Percentiles rank a stretch among this genome's conserved stretches.
Evolutionary conservation across 768 basidiomycete species (phyloP).

Genomic region (Grammothele lineata): DNA sequence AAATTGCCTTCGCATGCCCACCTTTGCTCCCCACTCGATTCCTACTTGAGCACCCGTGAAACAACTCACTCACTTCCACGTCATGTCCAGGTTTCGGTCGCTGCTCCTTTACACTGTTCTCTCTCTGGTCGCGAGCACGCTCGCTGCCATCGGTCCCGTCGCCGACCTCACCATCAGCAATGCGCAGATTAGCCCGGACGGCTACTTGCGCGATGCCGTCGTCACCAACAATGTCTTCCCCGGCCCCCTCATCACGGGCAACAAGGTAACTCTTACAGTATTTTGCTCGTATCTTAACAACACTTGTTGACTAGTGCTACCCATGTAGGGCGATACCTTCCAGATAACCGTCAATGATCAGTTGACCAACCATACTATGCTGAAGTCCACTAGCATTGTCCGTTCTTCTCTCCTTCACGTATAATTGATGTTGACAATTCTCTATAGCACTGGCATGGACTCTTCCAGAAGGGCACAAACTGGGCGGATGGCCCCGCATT

Average conservation of each 20-base stretch:
- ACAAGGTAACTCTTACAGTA: slow-evolving; percentile 6
- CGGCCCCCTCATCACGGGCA: slow-evolving; percentile 15
- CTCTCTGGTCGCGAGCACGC: neutral
- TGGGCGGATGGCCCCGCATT: slow-evolving; percentile 43
- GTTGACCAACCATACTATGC: slow-evolving; percentile 17
- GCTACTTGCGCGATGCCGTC: slow-evolving; percentile 19
- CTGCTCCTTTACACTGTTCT: slow-evolving; percentile 7
- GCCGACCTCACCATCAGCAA: slow-evolving; percentile 16
- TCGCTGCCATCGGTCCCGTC: slow-evolving; percentile 13
- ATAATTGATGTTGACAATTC: neutral
- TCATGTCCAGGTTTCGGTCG: slow-evolving; percentile 12
- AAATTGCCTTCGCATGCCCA: no score
- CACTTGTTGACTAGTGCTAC: no score
- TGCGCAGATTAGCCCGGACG: slow-evolving; percentile 25
- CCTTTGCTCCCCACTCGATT: no score
- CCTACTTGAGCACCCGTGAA: no score
- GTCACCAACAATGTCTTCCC: slow-evolving; percentile 16
- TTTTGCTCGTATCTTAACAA: no score
- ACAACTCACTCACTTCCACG: no score
- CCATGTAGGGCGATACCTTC: slow-evolving; percentile 16
- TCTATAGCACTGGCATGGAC: slow-evolving; percentile 40
- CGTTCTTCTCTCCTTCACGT: neutral
- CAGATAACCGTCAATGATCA: slow-evolving; percentile 17
- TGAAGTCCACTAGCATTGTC: slow-evolving; percentile 18
- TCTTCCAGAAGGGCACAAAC: slow-evolving; percentile 39